Conservation (phyloP, 305 asterid species). For the Stenogyne calaminthoides region DNA sequence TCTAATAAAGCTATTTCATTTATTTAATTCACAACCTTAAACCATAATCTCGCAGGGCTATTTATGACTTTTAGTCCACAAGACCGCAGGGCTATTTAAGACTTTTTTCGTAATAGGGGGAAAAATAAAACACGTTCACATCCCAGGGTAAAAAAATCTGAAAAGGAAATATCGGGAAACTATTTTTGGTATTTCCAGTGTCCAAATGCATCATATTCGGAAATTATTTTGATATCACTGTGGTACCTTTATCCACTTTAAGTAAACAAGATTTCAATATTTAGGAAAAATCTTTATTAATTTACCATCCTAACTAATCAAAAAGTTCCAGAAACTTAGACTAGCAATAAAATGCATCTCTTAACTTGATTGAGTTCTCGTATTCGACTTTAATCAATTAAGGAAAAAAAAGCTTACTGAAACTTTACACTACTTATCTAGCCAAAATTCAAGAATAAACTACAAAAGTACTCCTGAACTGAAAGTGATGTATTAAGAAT, state of each 20-base stretch:
- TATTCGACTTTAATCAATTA: too few relatives aligned
- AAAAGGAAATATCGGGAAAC: background rate
- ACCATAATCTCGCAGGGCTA: slow-evolving; percentile 13
- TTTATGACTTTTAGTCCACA: slow-evolving; percentile 16
- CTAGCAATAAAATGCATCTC: background rate
- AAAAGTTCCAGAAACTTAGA: background rate
- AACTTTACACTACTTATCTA: background rate
- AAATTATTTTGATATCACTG: background rate
- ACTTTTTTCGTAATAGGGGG: background rate
- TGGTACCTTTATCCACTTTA: background rate
- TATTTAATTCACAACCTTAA: slow-evolving; percentile 23
- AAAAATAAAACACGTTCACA: too few relatives aligned
- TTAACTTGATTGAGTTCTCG: background rate
- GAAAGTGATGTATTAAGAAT: background rate
- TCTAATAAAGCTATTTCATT: slow-evolving; percentile 21
- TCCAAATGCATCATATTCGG: background rate
- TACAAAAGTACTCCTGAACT: background rate
- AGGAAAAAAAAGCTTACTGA: too few relatives aligned
- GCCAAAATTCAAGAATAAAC: background rate
- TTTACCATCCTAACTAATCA: background rate
- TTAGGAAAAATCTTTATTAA: background rate
- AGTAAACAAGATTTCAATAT: background rate
- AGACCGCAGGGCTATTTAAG: background rate
- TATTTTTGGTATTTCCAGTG: background rate
- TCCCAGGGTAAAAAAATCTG: too few relatives aligned